Evolutionary conservation across 73 alveolate genomes (phyloP).

Genomic region (Stentor coeruleus): DNA sequence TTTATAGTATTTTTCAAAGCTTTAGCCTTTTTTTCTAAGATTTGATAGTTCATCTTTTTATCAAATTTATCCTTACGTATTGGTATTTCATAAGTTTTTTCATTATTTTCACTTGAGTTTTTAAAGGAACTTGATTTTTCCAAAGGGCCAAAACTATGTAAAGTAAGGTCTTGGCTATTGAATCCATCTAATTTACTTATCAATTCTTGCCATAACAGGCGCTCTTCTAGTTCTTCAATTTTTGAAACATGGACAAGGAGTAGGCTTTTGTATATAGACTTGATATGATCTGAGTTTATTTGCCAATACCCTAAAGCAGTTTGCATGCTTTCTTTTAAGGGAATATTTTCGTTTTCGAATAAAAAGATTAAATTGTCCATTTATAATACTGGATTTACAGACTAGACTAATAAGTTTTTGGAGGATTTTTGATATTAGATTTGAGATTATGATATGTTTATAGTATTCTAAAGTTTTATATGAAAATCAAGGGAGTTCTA

Average conservation of each 20-base stretch:
- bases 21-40: neutral
- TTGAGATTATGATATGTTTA: too few species aligned
- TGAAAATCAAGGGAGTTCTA: too few species aligned
- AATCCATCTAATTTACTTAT: neutral
- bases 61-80: too few species aligned
- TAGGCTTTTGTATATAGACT: neutral
- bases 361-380: neutral
- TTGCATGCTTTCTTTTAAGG: neutral
- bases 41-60: too few species aligned
- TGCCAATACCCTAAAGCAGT: neutral
- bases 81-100: neutral
- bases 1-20: neutral
- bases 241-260: neutral
- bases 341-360: neutral
- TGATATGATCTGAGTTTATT: neutral
- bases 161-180: neutral
- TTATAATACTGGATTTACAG: too few species aligned
- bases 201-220: neutral
- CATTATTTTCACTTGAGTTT: neutral
- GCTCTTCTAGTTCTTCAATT: neutral
- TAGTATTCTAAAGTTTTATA: too few species aligned
- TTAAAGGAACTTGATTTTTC: too few species aligned
- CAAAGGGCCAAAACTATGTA: neutral
- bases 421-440: too few species aligned
- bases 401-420: too few species aligned